These are phyloP conservation scores for Actinidia polygama DNA, from an alignment of 179 eudicot genomes.

Conservation along the genomic window DNA sequence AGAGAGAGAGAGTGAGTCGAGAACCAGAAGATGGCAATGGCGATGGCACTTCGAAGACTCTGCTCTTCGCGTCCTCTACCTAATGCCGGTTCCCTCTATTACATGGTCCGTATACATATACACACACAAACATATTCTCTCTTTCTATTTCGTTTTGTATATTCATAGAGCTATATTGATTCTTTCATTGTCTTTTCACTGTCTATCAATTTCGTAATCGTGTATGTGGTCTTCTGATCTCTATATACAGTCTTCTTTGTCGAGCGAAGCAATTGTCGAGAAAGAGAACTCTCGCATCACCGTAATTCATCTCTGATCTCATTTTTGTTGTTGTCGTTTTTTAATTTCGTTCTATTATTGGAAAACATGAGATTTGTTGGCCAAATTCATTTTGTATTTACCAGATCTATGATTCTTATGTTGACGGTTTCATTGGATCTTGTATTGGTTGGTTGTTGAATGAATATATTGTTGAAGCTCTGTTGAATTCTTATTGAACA, in stretches of 20 bases:
- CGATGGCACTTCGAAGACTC: conserved; percentile 76
- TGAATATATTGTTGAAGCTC: not conserved
- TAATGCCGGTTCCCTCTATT: conserved; percentile 42
- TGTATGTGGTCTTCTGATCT: not conserved
- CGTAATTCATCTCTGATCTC: conserved; percentile 31
- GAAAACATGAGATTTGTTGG: not conserved
- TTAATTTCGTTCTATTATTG: not conserved
- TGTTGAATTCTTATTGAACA: conserved; percentile 25
- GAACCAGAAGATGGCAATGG: conserved; percentile 52
- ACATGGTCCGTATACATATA: conserved; percentile 43
- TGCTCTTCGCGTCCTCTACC: conserved; percentile 39
- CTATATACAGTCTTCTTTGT: conserved; percentile 46
- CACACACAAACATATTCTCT: not conserved
- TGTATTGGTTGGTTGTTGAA: not conserved
- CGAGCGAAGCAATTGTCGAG: conserved; percentile 54
- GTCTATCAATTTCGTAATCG: not conserved
- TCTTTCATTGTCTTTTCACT: not conserved
- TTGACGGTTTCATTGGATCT: conserved; percentile 2
- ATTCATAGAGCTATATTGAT: not conserved
- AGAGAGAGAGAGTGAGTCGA: not conserved
- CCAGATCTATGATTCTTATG: conserved; percentile 8
- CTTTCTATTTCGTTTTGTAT: not conserved
- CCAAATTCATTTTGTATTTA: not conserved
- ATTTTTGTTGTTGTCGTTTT: not conserved
- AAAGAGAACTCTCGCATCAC: conserved; percentile 54